Evolutionary conservation across 495 filamentous ascomycete genomes (phyloP), one percentile per base, ranked within the genome.

Genomic region (Xanthoparmelia taractica): DNA sequence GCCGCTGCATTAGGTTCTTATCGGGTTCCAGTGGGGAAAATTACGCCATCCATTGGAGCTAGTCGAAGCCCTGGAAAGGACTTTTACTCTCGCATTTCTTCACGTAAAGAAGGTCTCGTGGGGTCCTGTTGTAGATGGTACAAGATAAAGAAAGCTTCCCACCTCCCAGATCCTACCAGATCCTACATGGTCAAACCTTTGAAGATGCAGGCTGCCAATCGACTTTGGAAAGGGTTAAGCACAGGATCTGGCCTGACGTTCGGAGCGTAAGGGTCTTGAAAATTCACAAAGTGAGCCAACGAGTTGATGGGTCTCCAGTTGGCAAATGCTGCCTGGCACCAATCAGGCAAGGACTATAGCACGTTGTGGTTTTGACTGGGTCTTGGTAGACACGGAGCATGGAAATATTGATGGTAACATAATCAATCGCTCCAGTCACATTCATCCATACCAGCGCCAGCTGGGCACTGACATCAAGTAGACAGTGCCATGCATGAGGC

Each of bases 401-500:
- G 89, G 89, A 25, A 89, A 88, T 67, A 87, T 92, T 33, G 86
- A 88, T 68, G 88, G 85, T 87, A 75, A 38, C 72, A 37, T 23
- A 66, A 31, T 20, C 48, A 57, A n/a, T 56, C 20, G 33, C 55
- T 57, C 15, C 31, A 23, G 59, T 41, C 17, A 66, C 13, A 27
- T n/a, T 29, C 33, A 37, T 15, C 25, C 11, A 20, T 25, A 41
- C 47, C 59, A 38, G 56, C 38, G 18, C 29, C 33, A 63, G 58
- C n/a, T 47, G 31, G 27, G 20, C n/a, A 25, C 38, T 63, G 56
- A 58, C 23, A 55, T 0, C n/a, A 77, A 84, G 90, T 73, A 80
- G 88, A 93, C 74, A 83, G 82, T 43, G 80, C 83, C 17, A 94
- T 94, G 91, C 90, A 94, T 69, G 89, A 92, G 64, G 84, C 88